Percentiles rank a stretch among this genome's conserved stretches.
These are phyloP conservation scores for Simplicillium aogashimaense DNA, from an alignment of 2,329 filamentous ascomycete species.

Conservation along the genomic window DNA sequence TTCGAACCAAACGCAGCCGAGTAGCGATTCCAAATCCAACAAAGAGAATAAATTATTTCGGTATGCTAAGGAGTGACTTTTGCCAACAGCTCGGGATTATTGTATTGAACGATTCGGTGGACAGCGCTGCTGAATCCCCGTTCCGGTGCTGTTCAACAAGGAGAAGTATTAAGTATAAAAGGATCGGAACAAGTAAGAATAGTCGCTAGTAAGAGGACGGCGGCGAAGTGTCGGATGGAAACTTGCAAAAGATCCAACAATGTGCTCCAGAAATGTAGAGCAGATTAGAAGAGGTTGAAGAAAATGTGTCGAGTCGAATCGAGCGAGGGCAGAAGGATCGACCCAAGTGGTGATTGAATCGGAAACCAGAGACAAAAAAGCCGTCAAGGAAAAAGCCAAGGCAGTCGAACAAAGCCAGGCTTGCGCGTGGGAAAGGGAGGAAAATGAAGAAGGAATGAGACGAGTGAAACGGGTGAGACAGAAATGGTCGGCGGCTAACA, in stretches of 20 bases:
- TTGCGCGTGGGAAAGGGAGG: conserved; percentile 7
- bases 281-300: no score
- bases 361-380: conserved; percentile 1
- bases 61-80: conserved; percentile 1
- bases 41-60: not conserved
- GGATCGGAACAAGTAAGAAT: not conserved
- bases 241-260: no score
- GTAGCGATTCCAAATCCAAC: not conserved
- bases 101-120: conserved; percentile 17
- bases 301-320: no score
- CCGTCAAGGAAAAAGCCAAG: conserved; percentile 5
- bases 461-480: conserved; percentile 12
- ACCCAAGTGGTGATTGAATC: not conserved
- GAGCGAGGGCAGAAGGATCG: no score
- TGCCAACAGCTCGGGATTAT: conserved; percentile 6
- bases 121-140: conserved; percentile 46
- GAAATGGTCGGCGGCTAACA: conserved; percentile 7
- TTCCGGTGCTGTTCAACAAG: conserved; percentile 11
- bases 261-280: no score
- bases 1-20: not conserved
- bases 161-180: conserved; percentile 1
- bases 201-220: not conserved
- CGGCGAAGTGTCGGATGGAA: no score
- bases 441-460: conserved; percentile 14
- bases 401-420: not conserved